Evolutionary conservation across 148 eudicot species (phyloP).

Genomic region (Selenicereus undatus): DNA sequence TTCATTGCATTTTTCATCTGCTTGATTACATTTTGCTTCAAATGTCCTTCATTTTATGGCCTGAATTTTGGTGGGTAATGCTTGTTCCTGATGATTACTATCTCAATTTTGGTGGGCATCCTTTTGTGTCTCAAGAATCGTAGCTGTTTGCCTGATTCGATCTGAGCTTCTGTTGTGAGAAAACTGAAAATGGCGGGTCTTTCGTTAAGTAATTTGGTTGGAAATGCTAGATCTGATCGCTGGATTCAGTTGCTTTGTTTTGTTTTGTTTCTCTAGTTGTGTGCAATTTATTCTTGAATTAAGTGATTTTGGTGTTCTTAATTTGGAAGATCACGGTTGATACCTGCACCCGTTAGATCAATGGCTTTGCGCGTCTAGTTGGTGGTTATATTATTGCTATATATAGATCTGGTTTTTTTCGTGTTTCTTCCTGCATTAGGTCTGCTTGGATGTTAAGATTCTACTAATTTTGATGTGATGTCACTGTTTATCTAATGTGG

Average conservation of each 20-base stretch:
- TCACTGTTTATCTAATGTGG: neutral
- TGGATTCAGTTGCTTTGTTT: neutral
- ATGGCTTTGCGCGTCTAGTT: slow-evolving; percentile 20
- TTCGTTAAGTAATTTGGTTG: neutral
- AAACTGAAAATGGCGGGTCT: slow-evolving; percentile 4
- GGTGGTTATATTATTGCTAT: neutral
- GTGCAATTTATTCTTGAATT: neutral
- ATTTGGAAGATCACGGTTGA: slow-evolving; percentile 7
- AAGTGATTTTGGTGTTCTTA: neutral
- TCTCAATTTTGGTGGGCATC: slow-evolving; percentile 23
- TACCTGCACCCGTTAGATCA: slow-evolving; percentile 9
- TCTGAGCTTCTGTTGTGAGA: slow-evolving; percentile 11
- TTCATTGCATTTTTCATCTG: neutral
- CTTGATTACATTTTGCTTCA: neutral
- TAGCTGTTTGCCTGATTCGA: slow-evolving; percentile 1
- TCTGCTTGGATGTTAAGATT: neutral
- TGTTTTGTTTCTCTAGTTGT: neutral
- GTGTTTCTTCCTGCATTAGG: neutral
- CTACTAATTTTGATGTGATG: neutral
- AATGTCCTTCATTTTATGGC: slow-evolving; percentile 9
- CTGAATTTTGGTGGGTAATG: slow-evolving; percentile 22
- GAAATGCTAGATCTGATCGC: slow-evolving; percentile 19
- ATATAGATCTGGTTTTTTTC: slow-evolving; percentile 26
- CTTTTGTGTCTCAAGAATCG: slow-evolving; percentile 14
- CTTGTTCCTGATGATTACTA: neutral